Evolutionary conservation across 164 flowering plant species (phyloP).

Genomic region (Hamamelis virginiana): DNA sequence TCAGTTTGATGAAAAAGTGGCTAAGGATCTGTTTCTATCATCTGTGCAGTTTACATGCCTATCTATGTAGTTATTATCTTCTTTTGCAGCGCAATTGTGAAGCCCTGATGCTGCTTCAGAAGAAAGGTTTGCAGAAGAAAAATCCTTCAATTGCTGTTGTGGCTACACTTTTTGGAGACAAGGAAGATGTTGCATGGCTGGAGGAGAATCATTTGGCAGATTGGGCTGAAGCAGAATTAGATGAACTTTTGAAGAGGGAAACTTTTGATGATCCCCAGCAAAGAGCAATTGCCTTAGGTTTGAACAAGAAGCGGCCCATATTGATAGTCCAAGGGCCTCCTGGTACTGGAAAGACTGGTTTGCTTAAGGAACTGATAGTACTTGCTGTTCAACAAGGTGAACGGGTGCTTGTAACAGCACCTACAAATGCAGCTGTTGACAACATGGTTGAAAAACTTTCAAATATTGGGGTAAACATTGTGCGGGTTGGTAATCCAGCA

Average conservation of each 20-base stretch:
- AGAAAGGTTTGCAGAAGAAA: slow-evolving; percentile 80
- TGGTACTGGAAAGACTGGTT: slow-evolving; percentile 87
- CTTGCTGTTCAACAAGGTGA: slow-evolving; percentile 80
- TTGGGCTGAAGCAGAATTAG: slow-evolving; percentile 51
- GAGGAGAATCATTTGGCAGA: slow-evolving; percentile 56
- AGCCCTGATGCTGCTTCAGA: slow-evolving; percentile 91
- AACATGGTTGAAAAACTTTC: slow-evolving; percentile 93
- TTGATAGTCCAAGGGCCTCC: slow-evolving; percentile 86
- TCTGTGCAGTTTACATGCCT: background rate
- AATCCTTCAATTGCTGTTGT: slow-evolving; percentile 73
- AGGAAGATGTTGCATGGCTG: slow-evolving; percentile 63
- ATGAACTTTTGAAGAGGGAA: slow-evolving; percentile 29
- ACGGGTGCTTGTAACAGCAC: slow-evolving; percentile 90
- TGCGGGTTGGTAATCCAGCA: slow-evolving; percentile 92
- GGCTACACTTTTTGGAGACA: slow-evolving; percentile 79
- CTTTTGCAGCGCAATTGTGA: slow-evolving; percentile 80
- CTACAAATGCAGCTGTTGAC: slow-evolving; percentile 94
- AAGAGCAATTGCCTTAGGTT: slow-evolving; percentile 69
- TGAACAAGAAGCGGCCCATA: slow-evolving; percentile 78
- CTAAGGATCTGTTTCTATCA: background rate
- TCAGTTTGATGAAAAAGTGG: too few species aligned
- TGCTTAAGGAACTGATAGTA: slow-evolving; percentile 68
- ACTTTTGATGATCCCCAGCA: slow-evolving; percentile 63
- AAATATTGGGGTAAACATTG: slow-evolving; percentile 56
- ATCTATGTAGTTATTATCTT: background rate